Base-by-base conservation (phyloP, 2,329 filamentous ascomycete species). In the Colletotrichum sp. region DNA sequence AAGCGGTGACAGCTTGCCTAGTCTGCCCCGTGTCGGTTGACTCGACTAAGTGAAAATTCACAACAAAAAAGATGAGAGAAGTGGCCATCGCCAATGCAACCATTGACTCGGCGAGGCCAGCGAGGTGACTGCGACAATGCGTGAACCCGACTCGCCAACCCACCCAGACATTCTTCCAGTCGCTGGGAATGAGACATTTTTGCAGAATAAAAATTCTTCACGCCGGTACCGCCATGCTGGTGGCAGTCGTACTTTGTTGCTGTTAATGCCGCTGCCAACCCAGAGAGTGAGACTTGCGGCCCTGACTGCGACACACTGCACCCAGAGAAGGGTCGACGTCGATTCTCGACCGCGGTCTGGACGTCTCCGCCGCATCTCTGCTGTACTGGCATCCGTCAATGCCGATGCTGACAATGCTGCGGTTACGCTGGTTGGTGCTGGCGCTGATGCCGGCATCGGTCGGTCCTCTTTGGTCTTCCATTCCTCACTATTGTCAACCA, bases 61-160 rank as follows among this genome's bases (percentile, higher is more conserved):
- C 2, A 21, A 52, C 43, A 52, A 55, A 52, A 34, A 10, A 18
- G 0, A 12, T 21, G 43, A 52, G 43, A 52, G 38, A 36, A 28
- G 32, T 43, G 36, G 72, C 69, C 69, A 67, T 75, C 18, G 62
- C 30, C 62, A 73, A 73, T 72, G 63, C 63, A 68, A 73, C 69
- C 62, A 43, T 43, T 38, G 55, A n/a, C 16, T 34, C n/a, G 52
- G 63, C 26, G 55, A 55, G 43, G 5, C 24, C 63, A 66, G 48
- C n/a, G 64, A 67, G 10, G 32, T 38, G 30, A 73, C 36, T 72
- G 69, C 69, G 62, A 59, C 73, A 52, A 38, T 72, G 55, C 43
- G 64, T 36, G 24, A 63, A 10, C 24, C 68, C 72, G 63, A 65
- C 52, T 71, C 61, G 52, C 10, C 36, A 13, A 26, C 34, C 12